Percentiles rank a stretch among this genome's conserved stretches.
phyloP scores from a whole-genome alignment of 225 moss, liverwort and hornwort species.

The Thuidium tamariscinum region DNA sequence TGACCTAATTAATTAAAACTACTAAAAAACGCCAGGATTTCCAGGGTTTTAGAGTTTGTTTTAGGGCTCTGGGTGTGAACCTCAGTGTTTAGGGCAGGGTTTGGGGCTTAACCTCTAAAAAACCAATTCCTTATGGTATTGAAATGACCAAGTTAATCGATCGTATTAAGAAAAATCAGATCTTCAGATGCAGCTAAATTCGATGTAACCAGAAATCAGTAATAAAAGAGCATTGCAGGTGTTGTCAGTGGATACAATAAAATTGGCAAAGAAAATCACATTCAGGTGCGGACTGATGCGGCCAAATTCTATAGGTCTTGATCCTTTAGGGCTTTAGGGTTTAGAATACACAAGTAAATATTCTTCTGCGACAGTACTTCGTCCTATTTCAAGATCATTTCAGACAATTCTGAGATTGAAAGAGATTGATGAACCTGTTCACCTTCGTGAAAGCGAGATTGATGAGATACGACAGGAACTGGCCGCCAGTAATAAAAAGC shows the following conservation, averaged over 20 bases:
- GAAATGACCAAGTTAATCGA: neutral
- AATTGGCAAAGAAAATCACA: neutral
- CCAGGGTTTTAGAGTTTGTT: neutral
- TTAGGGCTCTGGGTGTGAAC: neutral
- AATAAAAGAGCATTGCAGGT: neutral
- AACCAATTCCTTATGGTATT: neutral
- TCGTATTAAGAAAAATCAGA: neutral
- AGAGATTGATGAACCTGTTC: neutral
- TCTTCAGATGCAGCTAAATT: neutral
- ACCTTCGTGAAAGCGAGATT: slow-evolving; percentile 78
- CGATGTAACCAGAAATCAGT: neutral
- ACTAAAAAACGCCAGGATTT: neutral
- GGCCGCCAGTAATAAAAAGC: slow-evolving; percentile 88
- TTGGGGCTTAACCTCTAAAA: neutral
- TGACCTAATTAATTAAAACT: neutral
- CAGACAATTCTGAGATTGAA: neutral
- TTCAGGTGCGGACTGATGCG: too few species aligned
- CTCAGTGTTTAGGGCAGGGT: neutral
- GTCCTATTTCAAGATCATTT: neutral
- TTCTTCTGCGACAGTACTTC: neutral
- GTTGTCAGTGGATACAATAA: neutral
- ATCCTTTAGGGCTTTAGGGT: too few species aligned
- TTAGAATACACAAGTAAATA: neutral
- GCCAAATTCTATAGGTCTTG: neutral
- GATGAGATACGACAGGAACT: slow-evolving; percentile 70